These are phyloP conservation scores for Gypsophila paniculata DNA, from an alignment of 179 eudicot genomes.

Conservation along the genomic window DNA sequence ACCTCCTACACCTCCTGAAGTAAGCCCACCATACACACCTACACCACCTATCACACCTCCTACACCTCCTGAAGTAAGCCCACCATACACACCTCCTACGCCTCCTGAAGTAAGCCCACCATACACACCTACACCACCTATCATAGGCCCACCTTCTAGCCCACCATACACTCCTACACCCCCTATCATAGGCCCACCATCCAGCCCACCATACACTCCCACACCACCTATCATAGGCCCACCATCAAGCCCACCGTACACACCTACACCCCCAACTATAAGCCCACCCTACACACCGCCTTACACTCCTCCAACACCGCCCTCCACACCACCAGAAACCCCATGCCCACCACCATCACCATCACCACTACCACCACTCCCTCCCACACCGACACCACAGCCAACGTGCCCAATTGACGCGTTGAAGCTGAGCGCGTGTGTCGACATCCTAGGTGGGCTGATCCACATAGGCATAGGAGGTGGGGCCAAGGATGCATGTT, in stretches of 20 bases:
- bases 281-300: conserved; percentile 5
- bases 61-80: not conserved
- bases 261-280: conserved; percentile 18
- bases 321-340: conserved; percentile 17
- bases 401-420: conserved; percentile 73
- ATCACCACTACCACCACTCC: conserved; percentile 32
- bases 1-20: conserved; percentile 14
- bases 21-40: conserved; percentile 16
- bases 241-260: conserved; percentile 13
- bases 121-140: conserved; percentile 3
- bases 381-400: conserved; percentile 22
- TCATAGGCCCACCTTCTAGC: not conserved
- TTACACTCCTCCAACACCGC: conserved; percentile 11
- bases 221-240: conserved; percentile 12
- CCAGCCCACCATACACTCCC: not conserved
- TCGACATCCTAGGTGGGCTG: conserved; percentile 67
- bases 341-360: conserved; percentile 34
- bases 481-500: conserved; percentile 48
- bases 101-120: not conserved
- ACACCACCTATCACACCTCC: conserved; percentile 16
- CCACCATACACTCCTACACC: conserved; percentile 14
- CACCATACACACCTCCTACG: conserved; percentile 15
- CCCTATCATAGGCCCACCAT: conserved; percentile 17
- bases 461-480: conserved; percentile 62
- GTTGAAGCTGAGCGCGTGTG: conserved; percentile 55